Evolutionary conservation across 495 filamentous ascomycete genomes (phyloP), one percentile per base, ranked within the genome.

Genomic region (Schizothecium vesticola): DNA sequence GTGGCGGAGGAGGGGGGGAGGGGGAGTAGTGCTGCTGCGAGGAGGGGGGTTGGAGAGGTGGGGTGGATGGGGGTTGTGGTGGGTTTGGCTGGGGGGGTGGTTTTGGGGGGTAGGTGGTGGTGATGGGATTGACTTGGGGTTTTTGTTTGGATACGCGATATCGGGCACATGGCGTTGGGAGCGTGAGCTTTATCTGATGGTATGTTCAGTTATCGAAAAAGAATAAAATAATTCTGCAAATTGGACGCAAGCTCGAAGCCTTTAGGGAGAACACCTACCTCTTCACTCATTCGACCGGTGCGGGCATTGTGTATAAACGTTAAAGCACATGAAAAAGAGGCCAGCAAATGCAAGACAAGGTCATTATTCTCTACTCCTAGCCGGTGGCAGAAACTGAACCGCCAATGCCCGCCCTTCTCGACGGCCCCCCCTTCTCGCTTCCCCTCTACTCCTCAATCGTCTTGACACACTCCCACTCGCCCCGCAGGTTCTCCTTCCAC

Each of bases 381-480:
- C 23, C 58, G 24, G 28, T 13, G 56, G 11, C n/a, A 16, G 11
- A 61, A 63, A 36, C 55, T 11, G 22, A 69, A 64, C 67, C 43
- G 61, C 64, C 25, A 16, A 73, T 36, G 67, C 69, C 59, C 58
- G 67, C 66, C 57, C 31, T 12, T 24, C 58, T 51, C 63, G 13
- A 29, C 51, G 8, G n/a, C n/a, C n/a, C n/a, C n/a, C n/a, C n/a
- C 43, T 11, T 33, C 22, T 0, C 5, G 3, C 28, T 26, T 1
- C 16, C 12, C 19, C 60, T 55, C 74, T 84, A 97, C 83, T 99
- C 95, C 80, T 97, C 94, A 77, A 99, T 93, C 70, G 91, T 92
- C 85, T 95, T 96, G 59, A 97, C 92, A 73, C 89, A 92, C 82
- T 98, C 94, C 95, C 95, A 99, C 75, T 89, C 87, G 55, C 88